Conservation (phyloP, 108 stramenopile species). For the Nitzschia sp. region DNA sequence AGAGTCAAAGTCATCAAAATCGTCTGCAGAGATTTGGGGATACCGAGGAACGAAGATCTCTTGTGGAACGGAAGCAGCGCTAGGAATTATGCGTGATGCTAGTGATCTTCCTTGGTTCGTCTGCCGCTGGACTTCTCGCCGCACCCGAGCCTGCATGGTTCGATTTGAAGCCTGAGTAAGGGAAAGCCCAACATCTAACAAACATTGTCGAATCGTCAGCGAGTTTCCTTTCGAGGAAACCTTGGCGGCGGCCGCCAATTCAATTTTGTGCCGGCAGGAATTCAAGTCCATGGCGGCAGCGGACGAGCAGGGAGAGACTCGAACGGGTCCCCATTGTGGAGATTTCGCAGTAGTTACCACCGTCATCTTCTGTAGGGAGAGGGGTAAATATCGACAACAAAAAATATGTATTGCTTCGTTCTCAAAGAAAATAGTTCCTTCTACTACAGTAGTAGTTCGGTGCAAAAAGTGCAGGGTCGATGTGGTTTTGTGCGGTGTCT, state of each 20-base stretch:
- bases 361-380: too few species aligned
- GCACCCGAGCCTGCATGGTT: conserved; percentile 16
- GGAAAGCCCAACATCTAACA: conserved; percentile 2
- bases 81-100: neutral
- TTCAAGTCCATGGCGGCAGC: neutral
- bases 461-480: too few species aligned
- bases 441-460: too few species aligned
- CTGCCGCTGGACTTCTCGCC: conserved; percentile 7
- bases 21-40: neutral
- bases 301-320: neutral
- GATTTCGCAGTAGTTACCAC: too few species aligned
- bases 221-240: neutral
- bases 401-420: too few species aligned
- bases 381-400: too few species aligned
- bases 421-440: too few species aligned
- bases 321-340: too few species aligned
- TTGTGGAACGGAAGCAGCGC: neutral
- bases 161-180: conserved; percentile 2
- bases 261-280: conserved; percentile 2
- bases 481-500: too few species aligned
- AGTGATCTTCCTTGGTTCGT: neutral
- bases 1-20: neutral
- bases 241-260: conserved; percentile 2
- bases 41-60: neutral
- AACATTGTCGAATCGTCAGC: conserved; percentile 9